A percentile compares a stretch with the other conserved stretches of the same genome.
Evolutionary conservation across 2,329 filamentous ascomycete genomes (phyloP).

Genomic region (Colletotrichum sp.): DNA sequence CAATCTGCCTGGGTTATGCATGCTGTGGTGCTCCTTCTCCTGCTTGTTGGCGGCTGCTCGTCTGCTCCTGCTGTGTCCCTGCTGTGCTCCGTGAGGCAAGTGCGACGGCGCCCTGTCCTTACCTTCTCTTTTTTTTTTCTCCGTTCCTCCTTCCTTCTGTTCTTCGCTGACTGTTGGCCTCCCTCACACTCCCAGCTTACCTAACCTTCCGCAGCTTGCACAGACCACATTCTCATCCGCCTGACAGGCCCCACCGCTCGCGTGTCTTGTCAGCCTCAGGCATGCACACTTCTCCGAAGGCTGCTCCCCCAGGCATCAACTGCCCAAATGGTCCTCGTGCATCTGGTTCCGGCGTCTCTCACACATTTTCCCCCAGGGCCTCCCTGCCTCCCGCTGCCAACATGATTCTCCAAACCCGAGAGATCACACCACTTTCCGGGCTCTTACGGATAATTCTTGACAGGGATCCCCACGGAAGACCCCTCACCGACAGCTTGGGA

Average conservation of each 20-base stretch:
- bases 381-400: background rate
- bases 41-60: background rate
- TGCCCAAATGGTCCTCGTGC: background rate
- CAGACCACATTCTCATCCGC: background rate
- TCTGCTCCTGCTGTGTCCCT: background rate
- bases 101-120: background rate
- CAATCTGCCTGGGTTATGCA: constrained; percentile 12
- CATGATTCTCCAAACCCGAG: background rate
- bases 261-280: background rate
- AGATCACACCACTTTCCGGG: constrained; percentile 22
- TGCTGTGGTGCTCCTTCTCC: background rate
- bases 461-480: background rate
- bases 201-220: background rate
- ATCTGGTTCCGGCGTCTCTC: background rate
- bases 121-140: background rate
- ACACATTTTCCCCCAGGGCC: background rate
- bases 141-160: background rate
- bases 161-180: background rate
- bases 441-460: background rate
- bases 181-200: background rate
- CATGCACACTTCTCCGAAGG: background rate
- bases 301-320: background rate
- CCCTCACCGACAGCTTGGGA: background rate
- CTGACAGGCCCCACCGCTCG: background rate
- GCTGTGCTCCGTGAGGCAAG: background rate